A percentile compares a stretch with the other conserved stretches of the same genome.
Evolutionary conservation across 495 filamentous ascomycete species (phyloP).

Genomic region (Hamigera avellanea): DNA sequence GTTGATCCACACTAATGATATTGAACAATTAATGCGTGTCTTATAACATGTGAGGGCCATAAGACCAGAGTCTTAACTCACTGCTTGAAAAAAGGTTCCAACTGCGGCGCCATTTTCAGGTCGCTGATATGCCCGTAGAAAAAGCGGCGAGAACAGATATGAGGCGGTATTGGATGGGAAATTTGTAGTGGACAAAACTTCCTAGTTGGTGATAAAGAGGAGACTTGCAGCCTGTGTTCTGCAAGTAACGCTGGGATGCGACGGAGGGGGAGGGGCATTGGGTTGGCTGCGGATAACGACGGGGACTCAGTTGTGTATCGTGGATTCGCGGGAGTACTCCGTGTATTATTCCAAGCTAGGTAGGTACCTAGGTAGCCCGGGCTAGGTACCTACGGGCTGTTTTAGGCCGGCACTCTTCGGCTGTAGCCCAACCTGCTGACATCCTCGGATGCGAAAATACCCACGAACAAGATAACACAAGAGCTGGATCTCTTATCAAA

Average conservation of each 20-base stretch:
- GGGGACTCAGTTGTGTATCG: too few species aligned
- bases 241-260: constrained; percentile 18
- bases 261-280: constrained; percentile 34
- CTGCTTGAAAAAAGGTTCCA: constrained; percentile 78
- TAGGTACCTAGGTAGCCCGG: too few species aligned
- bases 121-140: constrained; percentile 37
- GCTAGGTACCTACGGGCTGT: too few species aligned
- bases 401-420: too few species aligned
- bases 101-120: constrained; percentile 67
- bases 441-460: too few species aligned
- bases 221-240: constrained; percentile 5
- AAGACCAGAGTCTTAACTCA: constrained; percentile 16
- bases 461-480: too few species aligned
- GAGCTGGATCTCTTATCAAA: too few species aligned
- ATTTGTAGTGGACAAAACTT: background rate
- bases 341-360: too few species aligned
- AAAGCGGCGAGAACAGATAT: constrained; percentile 17
- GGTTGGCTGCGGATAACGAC: constrained; percentile 3
- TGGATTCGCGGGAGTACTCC: too few species aligned
- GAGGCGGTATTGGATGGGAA: constrained; percentile 2
- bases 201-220: constrained; percentile 3
- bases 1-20: constrained; percentile 54
- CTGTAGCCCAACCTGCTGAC: too few species aligned
- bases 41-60: too few species aligned
- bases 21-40: background rate